Base-by-base conservation (phyloP, 768 basidiomycete species). In the Hygrocybe punicea region DNA sequence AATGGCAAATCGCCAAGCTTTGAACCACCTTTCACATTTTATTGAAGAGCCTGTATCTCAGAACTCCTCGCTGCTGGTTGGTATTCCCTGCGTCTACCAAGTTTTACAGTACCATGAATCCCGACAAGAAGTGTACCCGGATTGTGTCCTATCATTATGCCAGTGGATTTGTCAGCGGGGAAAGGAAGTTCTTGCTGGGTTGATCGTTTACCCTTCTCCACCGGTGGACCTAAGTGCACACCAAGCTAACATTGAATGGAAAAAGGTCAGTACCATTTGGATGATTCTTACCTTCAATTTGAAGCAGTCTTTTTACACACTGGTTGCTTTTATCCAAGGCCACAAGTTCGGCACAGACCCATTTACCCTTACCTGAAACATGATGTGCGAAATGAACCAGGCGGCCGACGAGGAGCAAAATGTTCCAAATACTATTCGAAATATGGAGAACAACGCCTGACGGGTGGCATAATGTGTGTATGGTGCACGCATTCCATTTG, bases 401-500 rank as follows among this genome's bases (percentile, higher is more conserved):
- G 66, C 6, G 47, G 53, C 1, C 29, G 50, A 25, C 23, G 59
- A 14, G 19, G 39, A 21, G 58, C 62, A 1, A 61, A 51, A 42
- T 71, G 68, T 57, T 62, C 62, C 7, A 71, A 71, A 54, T 69
- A 61, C 53, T 72, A 68, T 55, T 58, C 59, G 1, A 53, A 63
- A 19, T 73, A 73, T 53, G 60, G 67, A 2, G 57, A 71, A 44
- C 52, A 59, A 24, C 39, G 39, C 4, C 39, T 40, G 16, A 19
- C 29, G 29, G 29, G 29, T 29, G 29, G 29, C 4, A 29, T 29
- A 4, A 29, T 29, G 29, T 29, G 29, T 40, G 59, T 57, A 9
- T 73, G 70, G 70, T 73, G 70, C 46, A 69, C 69, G 0, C 71
- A 73, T 57, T 66, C 63, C 48, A 62, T 71, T 2, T 62, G 65